Evolutionary conservation across 441 rosid species (phyloP).

Genomic region (Flueggea neowawraea): DNA sequence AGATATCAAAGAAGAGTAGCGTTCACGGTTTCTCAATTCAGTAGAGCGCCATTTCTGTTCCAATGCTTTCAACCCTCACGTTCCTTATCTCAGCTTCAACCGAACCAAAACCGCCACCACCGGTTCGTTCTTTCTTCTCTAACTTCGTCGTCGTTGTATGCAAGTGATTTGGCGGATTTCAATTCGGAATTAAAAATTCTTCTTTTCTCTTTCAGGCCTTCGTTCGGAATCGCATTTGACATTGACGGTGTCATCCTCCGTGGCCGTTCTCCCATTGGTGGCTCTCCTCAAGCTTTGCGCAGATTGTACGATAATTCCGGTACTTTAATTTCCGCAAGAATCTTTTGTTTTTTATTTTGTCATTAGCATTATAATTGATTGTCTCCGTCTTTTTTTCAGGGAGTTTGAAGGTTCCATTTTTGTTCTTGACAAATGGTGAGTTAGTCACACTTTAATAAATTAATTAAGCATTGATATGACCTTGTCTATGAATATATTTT

Average conservation of each 20-base stretch:
- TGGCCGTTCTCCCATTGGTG: slow-evolving; percentile 41
- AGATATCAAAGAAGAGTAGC: too few species aligned
- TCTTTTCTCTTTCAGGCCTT: slow-evolving; percentile 19
- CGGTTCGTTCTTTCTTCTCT: neutral
- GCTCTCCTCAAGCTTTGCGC: slow-evolving; percentile 40
- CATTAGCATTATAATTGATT: neutral
- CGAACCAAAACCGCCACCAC: neutral
- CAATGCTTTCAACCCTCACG: neutral
- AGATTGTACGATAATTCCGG: slow-evolving; percentile 37
- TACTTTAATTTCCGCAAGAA: neutral
- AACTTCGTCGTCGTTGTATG: neutral
- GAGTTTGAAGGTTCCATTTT: slow-evolving; percentile 43
- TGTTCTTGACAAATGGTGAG: slow-evolving; percentile 67
- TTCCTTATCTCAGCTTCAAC: neutral
- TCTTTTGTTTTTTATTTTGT: neutral
- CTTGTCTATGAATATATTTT: slow-evolving; percentile 2
- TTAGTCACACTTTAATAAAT: too few species aligned
- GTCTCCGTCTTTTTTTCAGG: slow-evolving; percentile 22
- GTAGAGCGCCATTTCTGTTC: slow-evolving; percentile 1
- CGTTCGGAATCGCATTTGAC: slow-evolving; percentile 55
- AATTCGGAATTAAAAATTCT: neutral
- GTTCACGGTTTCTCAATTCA: neutral
- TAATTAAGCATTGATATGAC: neutral
- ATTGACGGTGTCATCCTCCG: slow-evolving; percentile 57
- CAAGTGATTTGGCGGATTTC: too few species aligned